Evolutionary conservation across 75 land plant genomes (phyloP).

Genomic region (Ceratopteris richardii): DNA sequence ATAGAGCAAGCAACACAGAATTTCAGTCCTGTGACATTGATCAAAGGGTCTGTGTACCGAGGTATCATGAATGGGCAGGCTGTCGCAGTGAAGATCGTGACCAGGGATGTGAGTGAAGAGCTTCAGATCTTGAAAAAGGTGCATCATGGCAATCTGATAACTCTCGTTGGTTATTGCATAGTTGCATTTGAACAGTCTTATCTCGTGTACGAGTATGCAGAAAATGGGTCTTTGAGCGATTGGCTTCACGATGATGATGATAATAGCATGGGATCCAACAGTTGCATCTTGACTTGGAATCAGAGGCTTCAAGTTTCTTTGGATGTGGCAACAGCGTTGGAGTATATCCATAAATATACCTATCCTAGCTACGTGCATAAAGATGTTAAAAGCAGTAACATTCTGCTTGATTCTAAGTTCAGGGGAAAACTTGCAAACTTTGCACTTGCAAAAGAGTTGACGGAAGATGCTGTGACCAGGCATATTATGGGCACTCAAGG

Average conservation of each 20-base stretch:
- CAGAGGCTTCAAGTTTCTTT: conserved; percentile 60
- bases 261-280: not conserved
- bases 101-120: conserved; percentile 70
- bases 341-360: conserved; percentile 93
- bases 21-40: conserved; percentile 36
- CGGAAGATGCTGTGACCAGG: conserved; percentile 38
- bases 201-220: conserved; percentile 76
- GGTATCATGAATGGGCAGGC: conserved; percentile 40
- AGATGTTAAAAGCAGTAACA: conserved; percentile 87
- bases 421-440: conserved; percentile 91
- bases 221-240: conserved; percentile 67
- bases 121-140: conserved; percentile 84
- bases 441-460: conserved; percentile 59
- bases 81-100: conserved; percentile 90
- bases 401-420: conserved; percentile 61
- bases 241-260: conserved; percentile 41
- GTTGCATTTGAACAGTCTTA: conserved; percentile 47
- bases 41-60: conserved; percentile 72
- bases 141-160: conserved; percentile 68
- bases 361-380: conserved; percentile 84
- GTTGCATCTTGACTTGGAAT: conserved; percentile 42
- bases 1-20: conserved; percentile 41
- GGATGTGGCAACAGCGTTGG: conserved; percentile 83
- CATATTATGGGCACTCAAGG: conserved; percentile 85
- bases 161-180: conserved; percentile 75